Evolutionary conservation across 2,329 filamentous ascomycete genomes (phyloP), one percentile per base, ranked within the genome.

Genomic region (Nemania sp.): DNA sequence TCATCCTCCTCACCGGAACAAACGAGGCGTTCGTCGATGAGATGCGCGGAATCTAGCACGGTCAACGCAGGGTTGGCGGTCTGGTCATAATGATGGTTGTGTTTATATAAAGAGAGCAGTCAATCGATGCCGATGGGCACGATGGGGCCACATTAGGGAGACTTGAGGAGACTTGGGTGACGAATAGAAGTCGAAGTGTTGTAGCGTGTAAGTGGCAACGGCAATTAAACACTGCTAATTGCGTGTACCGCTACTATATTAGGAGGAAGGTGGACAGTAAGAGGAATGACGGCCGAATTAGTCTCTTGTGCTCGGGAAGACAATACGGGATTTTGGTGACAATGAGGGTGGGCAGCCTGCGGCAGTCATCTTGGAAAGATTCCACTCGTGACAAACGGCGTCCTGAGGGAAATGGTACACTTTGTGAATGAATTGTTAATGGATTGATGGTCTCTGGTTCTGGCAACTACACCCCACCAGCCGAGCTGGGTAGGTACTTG

Each of bases 1-100:
- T 56, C 43, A 49, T 58, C 49, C 43, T n/a, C 52, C 17, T 40
- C 30, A 36, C 20, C 30, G 19, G 15, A 30, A 50, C 14, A 47
- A 39, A 33, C 15, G 34, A 28, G 39, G 47, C 14, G 34, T 45
- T 49, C 22, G 26, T 24, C 36, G 31, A 31, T 26, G 20, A 28
- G 14, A 23, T 9, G 36, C 22, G 30, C 19, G 19, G 19, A 26
- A 20, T 20, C 42, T 40, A 48, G 45, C 31, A 56, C 39, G 22
- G 24, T 22, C 22, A 36, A 55, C 19, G 30, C 15, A 20, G 26
- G 48, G 28, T 15, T 0, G 28, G 30, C 11, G 14, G 33, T 44
- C 43, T 31, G 23, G 15, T 45, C 53, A 56, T 49, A 22, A 47
- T 37, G 41, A 24, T 41, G 45, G 22, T 31, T 40, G 37, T 31